Base-by-base conservation (phyloP, 2,329 filamentous ascomycete genomes). In the Fusarium brevicatenulatum region DNA sequence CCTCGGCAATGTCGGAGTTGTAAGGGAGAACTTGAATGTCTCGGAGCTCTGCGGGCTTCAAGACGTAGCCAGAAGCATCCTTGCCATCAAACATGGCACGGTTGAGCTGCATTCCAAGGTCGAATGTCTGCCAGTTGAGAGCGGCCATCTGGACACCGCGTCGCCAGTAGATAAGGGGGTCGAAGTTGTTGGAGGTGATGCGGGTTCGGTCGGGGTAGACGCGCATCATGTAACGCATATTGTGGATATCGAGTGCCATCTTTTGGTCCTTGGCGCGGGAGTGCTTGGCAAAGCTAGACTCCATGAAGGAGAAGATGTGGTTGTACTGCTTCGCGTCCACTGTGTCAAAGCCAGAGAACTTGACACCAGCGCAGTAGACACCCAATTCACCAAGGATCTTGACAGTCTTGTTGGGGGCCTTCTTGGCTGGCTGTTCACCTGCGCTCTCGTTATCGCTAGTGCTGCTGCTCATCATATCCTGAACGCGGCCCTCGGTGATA, bases 71-170 rank as follows among this genome's bases (percentile, higher is more conserved):
- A 6, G 93, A 93, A 63, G 91, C 90, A 82, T 98, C 96, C 18
- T 89, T 91, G 47, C 94, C 93, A 52, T 95, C 93, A 80, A 98
- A 99, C 96, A 99, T 98, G 78, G 96, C 96, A 75, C 96, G 93
- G 80, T 98, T 98, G 81, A 98, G 88, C 80, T 98, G 95, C 89
- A 98, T 96, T 50, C 95, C 94, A 23, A 97, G 87, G 79, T 98
- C 96, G 78, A 97, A 98, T 0, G 95, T 98, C 83, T 99, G 96
- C 95, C 96, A 98, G 83, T 99, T 99, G 71, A 98, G 87, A 1
- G 96, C 96, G 19, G 93, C 95, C 95, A 99, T 98, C 83, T 99
- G 96, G 23, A 98, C 96, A 37, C 96, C 96, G 47, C 94, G 91
- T 57, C 95, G 91, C 96, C 96, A 99, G 80, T 96, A 97, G 70